Evolutionary conservation across 345 rosid genomes (phyloP).

Genomic region (Gynandropsis gynandra): DNA sequence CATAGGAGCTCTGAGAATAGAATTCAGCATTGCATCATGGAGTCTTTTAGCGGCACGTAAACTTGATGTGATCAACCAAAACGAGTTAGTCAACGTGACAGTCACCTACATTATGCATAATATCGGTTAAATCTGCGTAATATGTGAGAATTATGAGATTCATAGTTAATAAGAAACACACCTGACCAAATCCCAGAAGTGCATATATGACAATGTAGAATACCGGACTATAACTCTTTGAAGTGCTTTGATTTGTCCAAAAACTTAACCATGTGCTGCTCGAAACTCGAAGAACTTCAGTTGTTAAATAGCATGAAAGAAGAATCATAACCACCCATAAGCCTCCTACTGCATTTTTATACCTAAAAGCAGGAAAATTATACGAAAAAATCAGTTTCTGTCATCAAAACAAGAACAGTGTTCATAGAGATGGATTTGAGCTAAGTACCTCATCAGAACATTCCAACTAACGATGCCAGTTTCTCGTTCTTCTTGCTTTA

Average conservation of each 20-base stretch:
- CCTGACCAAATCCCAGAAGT: constrained; percentile 77
- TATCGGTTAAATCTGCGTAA: not conserved
- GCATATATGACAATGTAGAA: constrained; percentile 62
- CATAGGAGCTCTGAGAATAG: constrained; percentile 88
- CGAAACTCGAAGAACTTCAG: constrained; percentile 80
- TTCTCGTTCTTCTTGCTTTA: constrained; percentile 94
- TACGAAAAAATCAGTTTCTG: constrained; percentile 1
- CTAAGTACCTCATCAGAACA: constrained; percentile 64
- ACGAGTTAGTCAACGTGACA: constrained; percentile 70
- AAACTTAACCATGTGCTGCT: constrained; percentile 90
- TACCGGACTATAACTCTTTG: constrained; percentile 45
- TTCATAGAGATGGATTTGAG: not conserved
- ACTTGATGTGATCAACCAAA: constrained; percentile 83
- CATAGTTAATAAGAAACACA: constrained; percentile 22
- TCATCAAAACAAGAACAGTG: not conserved
- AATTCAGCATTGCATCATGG: constrained; percentile 71
- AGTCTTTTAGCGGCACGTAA: constrained; percentile 73
- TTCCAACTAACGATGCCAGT: constrained; percentile 85
- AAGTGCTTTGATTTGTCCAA: constrained; percentile 77
- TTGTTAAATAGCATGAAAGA: constrained; percentile 55
- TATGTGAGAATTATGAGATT: not conserved
- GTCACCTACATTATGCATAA: constrained; percentile 43
- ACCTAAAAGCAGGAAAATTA: constrained; percentile 41
- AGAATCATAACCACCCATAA: constrained; percentile 72
- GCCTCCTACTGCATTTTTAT: constrained; percentile 85